A percentile compares a stretch with the other conserved stretches of the same genome.
These are phyloP conservation scores for Vitis rotundifolia DNA, from an alignment of 164 flowering plant species.

Conservation along the genomic window DNA sequence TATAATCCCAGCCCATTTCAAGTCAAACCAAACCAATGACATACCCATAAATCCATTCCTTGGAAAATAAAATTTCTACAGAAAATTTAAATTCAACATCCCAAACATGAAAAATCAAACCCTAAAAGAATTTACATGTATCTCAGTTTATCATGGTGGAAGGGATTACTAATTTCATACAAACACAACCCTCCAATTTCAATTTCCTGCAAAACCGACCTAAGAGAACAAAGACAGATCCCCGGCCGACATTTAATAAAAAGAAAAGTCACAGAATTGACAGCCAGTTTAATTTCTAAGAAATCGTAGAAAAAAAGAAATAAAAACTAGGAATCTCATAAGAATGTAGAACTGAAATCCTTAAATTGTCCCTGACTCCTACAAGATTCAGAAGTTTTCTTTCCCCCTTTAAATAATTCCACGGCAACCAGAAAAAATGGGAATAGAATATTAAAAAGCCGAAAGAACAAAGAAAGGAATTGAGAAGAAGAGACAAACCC, in stretches of 20 bases:
- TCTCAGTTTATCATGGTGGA: not conserved
- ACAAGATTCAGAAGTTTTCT: too few species aligned
- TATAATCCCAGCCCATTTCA: not conserved
- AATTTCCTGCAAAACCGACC: slow-evolving; percentile 3
- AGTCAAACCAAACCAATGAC: not conserved
- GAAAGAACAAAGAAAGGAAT: not conserved
- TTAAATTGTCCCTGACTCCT: too few species aligned
- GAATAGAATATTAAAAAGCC: not conserved
- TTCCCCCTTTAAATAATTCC: too few species aligned
- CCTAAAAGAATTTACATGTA: not conserved
- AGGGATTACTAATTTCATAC: not conserved
- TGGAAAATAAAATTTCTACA: not conserved
- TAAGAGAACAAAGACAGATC: slow-evolving; percentile 3
- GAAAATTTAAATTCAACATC: not conserved
- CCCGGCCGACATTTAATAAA: too few species aligned
- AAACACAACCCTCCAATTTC: not conserved
- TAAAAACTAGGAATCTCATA: not conserved
- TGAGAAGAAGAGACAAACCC: slow-evolving; percentile 28
- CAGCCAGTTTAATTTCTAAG: too few species aligned
- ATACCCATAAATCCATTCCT: not conserved
- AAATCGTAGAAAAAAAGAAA: not conserved
- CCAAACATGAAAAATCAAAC: not conserved
- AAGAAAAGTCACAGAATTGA: too few species aligned
- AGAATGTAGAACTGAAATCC: not conserved
- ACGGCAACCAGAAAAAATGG: not conserved